These are phyloP conservation scores for Calonectria henricotiae DNA, from an alignment of 2,329 filamentous ascomycete genomes.

Conservation along the genomic window DNA sequence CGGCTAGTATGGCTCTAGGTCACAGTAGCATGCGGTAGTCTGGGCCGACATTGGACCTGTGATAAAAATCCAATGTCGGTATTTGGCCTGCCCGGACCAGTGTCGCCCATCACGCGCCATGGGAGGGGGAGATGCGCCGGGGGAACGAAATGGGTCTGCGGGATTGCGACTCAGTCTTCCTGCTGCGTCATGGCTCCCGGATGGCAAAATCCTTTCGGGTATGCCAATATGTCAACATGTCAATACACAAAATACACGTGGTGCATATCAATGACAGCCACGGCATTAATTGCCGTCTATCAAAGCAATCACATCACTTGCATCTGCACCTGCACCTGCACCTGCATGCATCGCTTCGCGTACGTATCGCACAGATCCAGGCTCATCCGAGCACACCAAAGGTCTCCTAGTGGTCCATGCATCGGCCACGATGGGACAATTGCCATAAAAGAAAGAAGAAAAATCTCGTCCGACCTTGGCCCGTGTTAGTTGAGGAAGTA, in stretches of 20 bases:
- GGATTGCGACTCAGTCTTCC: slow-evolving; percentile 26
- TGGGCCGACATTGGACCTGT: slow-evolving; percentile 21
- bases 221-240: slow-evolving; percentile 6
- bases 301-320: slow-evolving; percentile 26
- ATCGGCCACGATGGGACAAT: slow-evolving; percentile 9
- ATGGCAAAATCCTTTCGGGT: slow-evolving; percentile 23
- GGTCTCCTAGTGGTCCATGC: slow-evolving; percentile 16
- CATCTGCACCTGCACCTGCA: slow-evolving; percentile 12
- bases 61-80: slow-evolving; percentile 22
- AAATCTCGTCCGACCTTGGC: not conserved
- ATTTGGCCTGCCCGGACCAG: slow-evolving; percentile 21
- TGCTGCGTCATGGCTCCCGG: slow-evolving; percentile 28
- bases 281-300: slow-evolving; percentile 10
- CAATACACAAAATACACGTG: slow-evolving; percentile 22
- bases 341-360: slow-evolving; percentile 9
- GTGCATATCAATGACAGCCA: slow-evolving; percentile 5
- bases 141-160: not conserved
- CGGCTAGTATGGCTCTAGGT: slow-evolving; percentile 31
- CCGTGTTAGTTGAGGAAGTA: slow-evolving; percentile 7
- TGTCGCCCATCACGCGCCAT: slow-evolving; percentile 38
- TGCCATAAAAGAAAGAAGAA: not conserved
- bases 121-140: slow-evolving; percentile 14
- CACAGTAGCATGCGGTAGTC: slow-evolving; percentile 19
- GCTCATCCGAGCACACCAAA: slow-evolving; percentile 11
- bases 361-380: slow-evolving; percentile 7